Base-by-base conservation (phyloP, 495 filamentous ascomycete species). In the Penicillium taxi region DNA sequence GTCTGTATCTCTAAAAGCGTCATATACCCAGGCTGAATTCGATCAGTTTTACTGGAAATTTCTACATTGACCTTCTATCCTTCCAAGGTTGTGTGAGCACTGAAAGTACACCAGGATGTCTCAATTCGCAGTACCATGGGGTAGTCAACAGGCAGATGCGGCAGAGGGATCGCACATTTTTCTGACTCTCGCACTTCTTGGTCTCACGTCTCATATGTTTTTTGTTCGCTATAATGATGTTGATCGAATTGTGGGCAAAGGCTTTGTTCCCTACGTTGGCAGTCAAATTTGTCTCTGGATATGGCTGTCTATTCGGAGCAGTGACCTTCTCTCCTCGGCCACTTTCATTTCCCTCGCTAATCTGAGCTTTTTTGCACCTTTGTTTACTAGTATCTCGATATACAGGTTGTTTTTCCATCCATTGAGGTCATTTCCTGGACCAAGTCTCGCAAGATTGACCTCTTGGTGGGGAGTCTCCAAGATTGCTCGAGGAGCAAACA, bases 121-220 rank as follows among this genome's bases (percentile, higher is more conserved):
- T n/a, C n/a, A n/a, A n/a, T n/a, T n/a, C n/a, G n/a, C n/a, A n/a
- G n/a, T n/a, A n/a, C n/a, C n/a, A n/a, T n/a, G n/a, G n/a, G n/a
- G n/a, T n/a, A n/a, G n/a, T n/a, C n/a, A n/a, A n/a, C n/a, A n/a
- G 9, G 30, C 17, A 21, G 30, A 1, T 22, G 17, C 17, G 30
- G 18, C 17, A 32, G 16, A 32, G 12, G 30, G n/a, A n/a, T n/a
- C 30, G n/a, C 30, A 9, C 17, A 32, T 35, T 12, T 35, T 35
- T 22, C 11, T 13, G 24, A 20, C 32, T 19, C 32, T 35, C 12
- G 32, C 32, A 16, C 0, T 26, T 13, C 21, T 35, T 16, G 32
- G 32, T 35, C 32, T 35, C 6, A 14, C 32, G 24, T 35, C 32
- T 35, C 32, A 35, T 35, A 15, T 24, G 11, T 35, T 35, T 12